Conservation (phyloP, 345 rosid genomes). For the Euphorbia peplus region DNA sequence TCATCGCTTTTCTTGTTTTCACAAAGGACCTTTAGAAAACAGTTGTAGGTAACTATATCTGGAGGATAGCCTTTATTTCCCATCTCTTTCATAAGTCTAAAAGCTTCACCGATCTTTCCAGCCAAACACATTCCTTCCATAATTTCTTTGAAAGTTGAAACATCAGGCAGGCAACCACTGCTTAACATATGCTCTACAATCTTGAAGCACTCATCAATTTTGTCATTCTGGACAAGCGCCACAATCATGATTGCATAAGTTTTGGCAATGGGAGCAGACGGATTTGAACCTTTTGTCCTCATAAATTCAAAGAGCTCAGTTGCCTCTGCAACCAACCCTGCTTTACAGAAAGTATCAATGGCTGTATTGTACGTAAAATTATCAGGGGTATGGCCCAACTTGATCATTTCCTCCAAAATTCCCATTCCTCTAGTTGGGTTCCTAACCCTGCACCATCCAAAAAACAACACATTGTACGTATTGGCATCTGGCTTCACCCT, state of each 20-base stretch:
- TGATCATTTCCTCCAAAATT: constrained; percentile 78
- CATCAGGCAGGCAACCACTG: constrained; percentile 89
- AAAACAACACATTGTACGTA: constrained; percentile 72
- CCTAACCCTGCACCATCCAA: constrained; percentile 91
- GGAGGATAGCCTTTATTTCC: constrained; percentile 79
- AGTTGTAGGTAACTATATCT: constrained; percentile 83
- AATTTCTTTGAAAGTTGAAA: constrained; percentile 73
- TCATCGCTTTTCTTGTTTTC: constrained; percentile 58
- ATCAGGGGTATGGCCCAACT: constrained; percentile 69
- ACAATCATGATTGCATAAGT: constrained; percentile 71
- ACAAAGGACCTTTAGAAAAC: constrained; percentile 84
- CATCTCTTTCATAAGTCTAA: constrained; percentile 79
- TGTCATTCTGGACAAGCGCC: constrained; percentile 59
- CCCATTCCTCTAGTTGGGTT: constrained; percentile 66
- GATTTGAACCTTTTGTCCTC: constrained; percentile 69
- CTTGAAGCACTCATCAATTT: constrained; percentile 58
- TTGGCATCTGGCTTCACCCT: constrained; percentile 61
- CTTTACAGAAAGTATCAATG: constrained; percentile 73
- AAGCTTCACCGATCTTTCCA: constrained; percentile 74
- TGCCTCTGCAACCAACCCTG: constrained; percentile 78
- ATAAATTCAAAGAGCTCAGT: constrained; percentile 76
- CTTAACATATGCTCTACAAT: constrained; percentile 68
- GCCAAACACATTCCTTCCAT: constrained; percentile 78
- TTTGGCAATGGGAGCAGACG: constrained; percentile 86
- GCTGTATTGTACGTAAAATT: constrained; percentile 83